Percentiles rank a stretch among this genome's conserved stretches.
Evolutionary conservation across 306 rosid species (phyloP).

Genomic region (Vachellia pachyceras): DNA sequence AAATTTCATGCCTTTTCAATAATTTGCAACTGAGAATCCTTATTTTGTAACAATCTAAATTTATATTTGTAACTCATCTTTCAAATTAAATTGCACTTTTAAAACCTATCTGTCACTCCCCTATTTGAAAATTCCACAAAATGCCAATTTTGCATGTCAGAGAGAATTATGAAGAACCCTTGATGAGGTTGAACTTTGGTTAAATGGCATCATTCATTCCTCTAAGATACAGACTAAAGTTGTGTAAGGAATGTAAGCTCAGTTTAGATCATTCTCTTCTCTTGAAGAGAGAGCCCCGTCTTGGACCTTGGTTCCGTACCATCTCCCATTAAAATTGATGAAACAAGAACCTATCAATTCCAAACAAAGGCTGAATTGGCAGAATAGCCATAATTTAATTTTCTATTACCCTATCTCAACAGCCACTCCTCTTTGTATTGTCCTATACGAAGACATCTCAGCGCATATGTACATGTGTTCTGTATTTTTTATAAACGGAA

Average conservation of each 20-base stretch:
- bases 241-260: neutral
- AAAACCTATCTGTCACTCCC: neutral
- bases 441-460: constrained; percentile 47
- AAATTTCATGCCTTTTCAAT: neutral
- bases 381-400: constrained; percentile 30
- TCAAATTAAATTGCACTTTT: neutral
- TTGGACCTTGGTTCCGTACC: neutral
- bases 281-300: neutral
- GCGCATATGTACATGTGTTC: constrained; percentile 37
- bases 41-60: neutral
- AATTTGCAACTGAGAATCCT: neutral
- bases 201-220: neutral
- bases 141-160: neutral
- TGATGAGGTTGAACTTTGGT: neutral
- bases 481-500: neutral
- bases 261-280: neutral
- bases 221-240: neutral
- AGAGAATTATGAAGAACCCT: neutral
- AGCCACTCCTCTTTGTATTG: constrained; percentile 44
- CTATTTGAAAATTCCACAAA: neutral
- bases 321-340: neutral
- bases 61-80: neutral
- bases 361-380: neutral
- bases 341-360: neutral
- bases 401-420: constrained; percentile 39